These are phyloP conservation scores for Polyporus tsugae DNA, from an alignment of 1,284 basidiomycete genomes.

Conservation along the genomic window DNA sequence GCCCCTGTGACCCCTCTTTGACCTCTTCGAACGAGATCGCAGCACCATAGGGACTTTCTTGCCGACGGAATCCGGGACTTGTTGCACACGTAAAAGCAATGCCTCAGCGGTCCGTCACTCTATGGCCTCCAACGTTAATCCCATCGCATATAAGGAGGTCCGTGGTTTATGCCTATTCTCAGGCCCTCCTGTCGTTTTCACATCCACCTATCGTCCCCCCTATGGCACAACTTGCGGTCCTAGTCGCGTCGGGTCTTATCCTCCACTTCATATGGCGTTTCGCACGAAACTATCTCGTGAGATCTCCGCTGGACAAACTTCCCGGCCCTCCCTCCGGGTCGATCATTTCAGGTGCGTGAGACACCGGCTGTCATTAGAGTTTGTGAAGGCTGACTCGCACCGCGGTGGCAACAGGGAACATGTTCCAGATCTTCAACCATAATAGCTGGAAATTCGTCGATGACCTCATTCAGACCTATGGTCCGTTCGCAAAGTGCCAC, in stretches of 20 bases:
- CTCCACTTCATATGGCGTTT: slow-evolving; percentile 6
- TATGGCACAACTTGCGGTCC: background rate
- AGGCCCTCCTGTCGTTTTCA: background rate
- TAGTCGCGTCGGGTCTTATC: background rate
- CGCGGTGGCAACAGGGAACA: slow-evolving; percentile 7
- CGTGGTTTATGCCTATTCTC: background rate
- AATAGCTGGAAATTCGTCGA: slow-evolving; percentile 10
- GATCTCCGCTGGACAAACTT: slow-evolving; percentile 32
- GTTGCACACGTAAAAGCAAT: background rate
- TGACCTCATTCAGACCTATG: slow-evolving; percentile 11
- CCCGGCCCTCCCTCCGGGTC: slow-evolving; percentile 33
- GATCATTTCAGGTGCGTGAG: slow-evolving; percentile 31
- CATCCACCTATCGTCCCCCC: background rate
- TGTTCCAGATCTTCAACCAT: slow-evolving; percentile 8
- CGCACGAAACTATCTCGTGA: slow-evolving; percentile 5
- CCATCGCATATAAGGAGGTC: background rate
- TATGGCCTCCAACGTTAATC: too few relatives aligned
- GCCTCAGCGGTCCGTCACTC: too few relatives aligned
- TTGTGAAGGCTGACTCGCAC: background rate
- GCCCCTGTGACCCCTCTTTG: too few relatives aligned
- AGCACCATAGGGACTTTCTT: background rate
- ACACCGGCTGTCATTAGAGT: background rate
- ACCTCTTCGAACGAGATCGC: background rate
- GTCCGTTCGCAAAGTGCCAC: background rate
- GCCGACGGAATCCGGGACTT: background rate